Evolutionary conservation across 1,284 basidiomycete species (phyloP).

Genomic region (Trametes sp.): DNA sequence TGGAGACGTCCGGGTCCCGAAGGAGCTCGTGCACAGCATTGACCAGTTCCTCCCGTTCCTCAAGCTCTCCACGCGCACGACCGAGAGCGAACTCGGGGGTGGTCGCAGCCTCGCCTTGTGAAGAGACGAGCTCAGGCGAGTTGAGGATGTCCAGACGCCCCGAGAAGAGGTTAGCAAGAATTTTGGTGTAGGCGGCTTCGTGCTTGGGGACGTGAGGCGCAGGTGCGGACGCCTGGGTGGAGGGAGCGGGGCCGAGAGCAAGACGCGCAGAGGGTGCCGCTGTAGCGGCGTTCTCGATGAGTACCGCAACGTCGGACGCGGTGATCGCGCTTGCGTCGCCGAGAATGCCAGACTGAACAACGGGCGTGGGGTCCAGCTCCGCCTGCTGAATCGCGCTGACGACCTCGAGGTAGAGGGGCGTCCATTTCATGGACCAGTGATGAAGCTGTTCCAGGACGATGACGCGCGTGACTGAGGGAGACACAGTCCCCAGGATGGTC

Average conservation of each 20-base stretch:
- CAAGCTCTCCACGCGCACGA: conserved; percentile 84
- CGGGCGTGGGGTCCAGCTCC: conserved; percentile 55
- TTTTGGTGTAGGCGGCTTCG: conserved; percentile 91
- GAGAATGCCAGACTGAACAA: conserved; percentile 68
- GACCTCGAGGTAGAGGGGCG: conserved; percentile 87
- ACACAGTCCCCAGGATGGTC: conserved; percentile 70
- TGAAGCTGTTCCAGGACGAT: conserved; percentile 87
- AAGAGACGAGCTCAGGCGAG: conserved; percentile 74
- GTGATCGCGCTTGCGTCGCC: conserved; percentile 56
- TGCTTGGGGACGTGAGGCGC: conserved; percentile 82
- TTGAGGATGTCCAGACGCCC: conserved; percentile 90
- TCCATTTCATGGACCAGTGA: conserved; percentile 85
- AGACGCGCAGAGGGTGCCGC: conserved; percentile 51
- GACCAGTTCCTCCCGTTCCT: conserved; percentile 72
- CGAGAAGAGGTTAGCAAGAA: conserved; percentile 84
- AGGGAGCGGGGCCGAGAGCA: conserved; percentile 50
- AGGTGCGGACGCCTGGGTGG: conserved; percentile 30
- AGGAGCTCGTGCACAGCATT: conserved; percentile 68
- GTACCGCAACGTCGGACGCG: conserved; percentile 53
- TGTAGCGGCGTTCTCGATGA: conserved; percentile 53
- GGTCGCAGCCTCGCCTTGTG: conserved; percentile 79
- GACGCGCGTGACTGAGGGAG: conserved; percentile 71
- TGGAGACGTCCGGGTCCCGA: conserved; percentile 54
- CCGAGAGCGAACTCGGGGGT: conserved; percentile 95
- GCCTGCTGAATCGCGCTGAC: conserved; percentile 76